These are phyloP conservation scores for Lepidium didymum DNA, from an alignment of 345 rosid genomes.

Conservation along the genomic window DNA sequence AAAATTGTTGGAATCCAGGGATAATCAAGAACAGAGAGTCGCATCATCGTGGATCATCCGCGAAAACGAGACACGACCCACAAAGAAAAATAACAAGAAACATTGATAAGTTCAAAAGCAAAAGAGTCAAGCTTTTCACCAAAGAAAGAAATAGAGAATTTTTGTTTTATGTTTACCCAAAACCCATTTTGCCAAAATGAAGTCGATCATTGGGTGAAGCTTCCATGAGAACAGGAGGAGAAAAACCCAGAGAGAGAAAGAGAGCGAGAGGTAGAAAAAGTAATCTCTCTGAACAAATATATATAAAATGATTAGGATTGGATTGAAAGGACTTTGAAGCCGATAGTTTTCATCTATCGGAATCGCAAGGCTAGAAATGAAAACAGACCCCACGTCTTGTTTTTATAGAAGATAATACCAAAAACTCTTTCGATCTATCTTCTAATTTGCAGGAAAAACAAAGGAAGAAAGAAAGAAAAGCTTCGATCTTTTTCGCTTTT, in stretches of 20 bases:
- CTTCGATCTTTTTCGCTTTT: neutral
- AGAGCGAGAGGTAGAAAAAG: neutral
- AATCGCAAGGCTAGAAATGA: conserved; percentile 23
- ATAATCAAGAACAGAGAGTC: neutral
- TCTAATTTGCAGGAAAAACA: neutral
- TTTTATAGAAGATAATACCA: conserved; percentile 21
- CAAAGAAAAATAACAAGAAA: neutral
- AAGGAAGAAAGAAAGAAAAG: neutral
- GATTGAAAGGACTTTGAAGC: conserved; percentile 8
- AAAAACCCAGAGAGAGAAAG: neutral
- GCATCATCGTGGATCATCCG: neutral
- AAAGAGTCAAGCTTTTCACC: neutral
- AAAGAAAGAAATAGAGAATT: conserved; percentile 6
- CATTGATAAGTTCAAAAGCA: conserved; percentile 1
- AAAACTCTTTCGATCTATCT: conserved; percentile 1
- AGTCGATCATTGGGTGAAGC: conserved; percentile 64
- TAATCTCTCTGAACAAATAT: neutral
- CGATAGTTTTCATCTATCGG: conserved; percentile 6
- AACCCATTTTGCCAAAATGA: conserved; percentile 88
- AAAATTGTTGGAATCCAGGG: neutral
- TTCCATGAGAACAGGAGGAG: conserved; percentile 53
- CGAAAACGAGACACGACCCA: neutral
- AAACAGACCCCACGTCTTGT: conserved; percentile 25
- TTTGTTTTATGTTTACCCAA: conserved; percentile 36
- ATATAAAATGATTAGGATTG: neutral